Conservation (phyloP, 2,329 filamentous ascomycete genomes). For the Venturia aucupariae region DNA sequence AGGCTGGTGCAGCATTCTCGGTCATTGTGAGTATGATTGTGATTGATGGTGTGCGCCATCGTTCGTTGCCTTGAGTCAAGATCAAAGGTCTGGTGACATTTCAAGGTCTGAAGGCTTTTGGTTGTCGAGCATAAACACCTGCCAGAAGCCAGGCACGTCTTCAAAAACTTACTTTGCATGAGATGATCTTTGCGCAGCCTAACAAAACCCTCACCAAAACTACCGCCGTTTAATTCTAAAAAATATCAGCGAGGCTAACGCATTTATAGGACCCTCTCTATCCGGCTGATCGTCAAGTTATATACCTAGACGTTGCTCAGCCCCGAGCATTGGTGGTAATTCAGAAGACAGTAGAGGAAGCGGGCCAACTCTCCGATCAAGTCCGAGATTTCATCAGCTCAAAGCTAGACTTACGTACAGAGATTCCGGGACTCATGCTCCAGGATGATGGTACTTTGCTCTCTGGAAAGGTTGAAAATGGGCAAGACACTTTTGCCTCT, state of each 20-base stretch:
- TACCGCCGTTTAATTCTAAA: not conserved
- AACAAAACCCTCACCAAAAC: not conserved
- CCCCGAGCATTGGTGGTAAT: slow-evolving; percentile 67
- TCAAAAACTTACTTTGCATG: not conserved
- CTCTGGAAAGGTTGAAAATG: slow-evolving; percentile 55
- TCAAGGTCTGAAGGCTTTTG: not conserved
- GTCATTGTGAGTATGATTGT: slow-evolving; percentile 38
- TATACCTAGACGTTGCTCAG: slow-evolving; percentile 72
- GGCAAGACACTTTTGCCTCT: slow-evolving; percentile 56
- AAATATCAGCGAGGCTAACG: not conserved
- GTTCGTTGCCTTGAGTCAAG: not conserved
- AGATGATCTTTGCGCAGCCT: not conserved
- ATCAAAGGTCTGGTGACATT: not conserved
- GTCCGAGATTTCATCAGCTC: slow-evolving; percentile 62
- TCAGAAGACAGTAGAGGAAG: slow-evolving; percentile 59
- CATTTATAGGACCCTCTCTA: slow-evolving; percentile 57
- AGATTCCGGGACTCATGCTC: slow-evolving; percentile 65
- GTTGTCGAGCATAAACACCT: not conserved
- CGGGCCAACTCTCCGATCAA: slow-evolving; percentile 50
- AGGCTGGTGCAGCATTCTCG: slow-evolving; percentile 50
- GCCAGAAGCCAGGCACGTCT: not conserved
- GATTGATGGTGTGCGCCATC: not conserved
- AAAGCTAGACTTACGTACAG: slow-evolving; percentile 61
- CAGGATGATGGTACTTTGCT: slow-evolving; percentile 59
- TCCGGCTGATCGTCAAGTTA: slow-evolving; percentile 69